Conservation (phyloP, 192 early-diverging fungal species). For the Coemansia sp. region DNA sequence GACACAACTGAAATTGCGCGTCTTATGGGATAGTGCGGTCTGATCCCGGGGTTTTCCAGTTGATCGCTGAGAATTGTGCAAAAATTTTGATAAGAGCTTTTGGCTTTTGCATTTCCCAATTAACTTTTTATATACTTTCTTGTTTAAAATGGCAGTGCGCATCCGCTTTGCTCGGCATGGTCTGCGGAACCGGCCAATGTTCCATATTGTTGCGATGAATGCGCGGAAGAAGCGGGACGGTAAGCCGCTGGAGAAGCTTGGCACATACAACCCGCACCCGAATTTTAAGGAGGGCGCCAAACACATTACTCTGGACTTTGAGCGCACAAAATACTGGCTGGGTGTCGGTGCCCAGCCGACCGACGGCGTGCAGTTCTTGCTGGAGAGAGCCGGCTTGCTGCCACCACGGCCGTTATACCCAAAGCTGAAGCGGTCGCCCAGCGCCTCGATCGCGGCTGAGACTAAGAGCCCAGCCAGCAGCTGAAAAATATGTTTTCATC, state of each 20-base stretch:
- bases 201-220: conserved; percentile 92
- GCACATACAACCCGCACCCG: conserved; percentile 90
- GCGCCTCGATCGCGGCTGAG: conserved; percentile 1
- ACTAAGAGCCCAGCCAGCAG: neutral
- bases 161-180: conserved; percentile 92
- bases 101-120: neutral
- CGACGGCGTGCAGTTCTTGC: conserved; percentile 83
- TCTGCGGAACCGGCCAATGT: conserved; percentile 83
- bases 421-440: conserved; percentile 35
- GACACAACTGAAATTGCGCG: neutral
- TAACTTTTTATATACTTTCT: neutral
- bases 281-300: conserved; percentile 68
- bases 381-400: conserved; percentile 58
- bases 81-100: neutral
- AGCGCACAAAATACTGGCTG: conserved; percentile 95
- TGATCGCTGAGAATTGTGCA: neutral
- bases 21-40: conserved; percentile 4
- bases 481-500: neutral
- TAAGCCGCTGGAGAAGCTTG: conserved; percentile 89
- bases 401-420: conserved; percentile 47
- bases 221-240: conserved; percentile 74
- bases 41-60: neutral
- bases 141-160: conserved; percentile 64
- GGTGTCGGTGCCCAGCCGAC: conserved; percentile 94
- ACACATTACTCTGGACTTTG: conserved; percentile 81